A percentile compares a stretch with the other conserved stretches of the same genome.
Evolutionary conservation across 768 basidiomycete species (phyloP).

Genomic region (Xerocomus potaroensis): DNA sequence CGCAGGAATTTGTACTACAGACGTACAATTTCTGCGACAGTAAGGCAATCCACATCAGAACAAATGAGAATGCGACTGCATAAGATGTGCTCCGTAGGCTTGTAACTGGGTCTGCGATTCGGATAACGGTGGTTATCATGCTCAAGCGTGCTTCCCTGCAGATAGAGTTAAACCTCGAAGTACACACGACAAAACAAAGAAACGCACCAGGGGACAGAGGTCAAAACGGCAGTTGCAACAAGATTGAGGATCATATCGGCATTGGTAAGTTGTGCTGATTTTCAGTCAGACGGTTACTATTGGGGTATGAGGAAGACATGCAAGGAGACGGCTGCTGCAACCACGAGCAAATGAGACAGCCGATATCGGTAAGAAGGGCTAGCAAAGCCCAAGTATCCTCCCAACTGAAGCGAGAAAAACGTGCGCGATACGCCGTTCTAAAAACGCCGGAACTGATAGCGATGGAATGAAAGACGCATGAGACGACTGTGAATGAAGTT

Average conservation of each 20-base stretch:
- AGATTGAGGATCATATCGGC: constrained; percentile 2
- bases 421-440: constrained; percentile 10
- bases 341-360: constrained; percentile 4
- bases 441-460: constrained; percentile 12
- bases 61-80: constrained; percentile 7
- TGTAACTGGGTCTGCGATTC: constrained; percentile 4
- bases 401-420: constrained; percentile 15
- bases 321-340: constrained; percentile 5
- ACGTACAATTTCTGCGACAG: constrained; percentile 4
- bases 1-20: neutral
- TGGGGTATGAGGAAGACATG: neutral
- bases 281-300: neutral
- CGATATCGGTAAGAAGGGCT: constrained; percentile 13
- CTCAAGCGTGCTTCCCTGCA: constrained; percentile 16
- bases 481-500: neutral
- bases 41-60: constrained; percentile 11
- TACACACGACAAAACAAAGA: neutral
- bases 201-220: constrained; percentile 12
- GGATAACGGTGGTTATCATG: constrained; percentile 11
- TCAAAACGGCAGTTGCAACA: neutral
- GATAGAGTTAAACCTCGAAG: neutral
- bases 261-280: neutral
- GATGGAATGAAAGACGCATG: constrained; percentile 8
- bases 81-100: neutral
- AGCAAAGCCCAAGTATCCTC: constrained; percentile 15